phyloP scores from a whole-genome alignment of 768 basidiomycete genomes.

The Dacryopinax primogenitus region DNA sequence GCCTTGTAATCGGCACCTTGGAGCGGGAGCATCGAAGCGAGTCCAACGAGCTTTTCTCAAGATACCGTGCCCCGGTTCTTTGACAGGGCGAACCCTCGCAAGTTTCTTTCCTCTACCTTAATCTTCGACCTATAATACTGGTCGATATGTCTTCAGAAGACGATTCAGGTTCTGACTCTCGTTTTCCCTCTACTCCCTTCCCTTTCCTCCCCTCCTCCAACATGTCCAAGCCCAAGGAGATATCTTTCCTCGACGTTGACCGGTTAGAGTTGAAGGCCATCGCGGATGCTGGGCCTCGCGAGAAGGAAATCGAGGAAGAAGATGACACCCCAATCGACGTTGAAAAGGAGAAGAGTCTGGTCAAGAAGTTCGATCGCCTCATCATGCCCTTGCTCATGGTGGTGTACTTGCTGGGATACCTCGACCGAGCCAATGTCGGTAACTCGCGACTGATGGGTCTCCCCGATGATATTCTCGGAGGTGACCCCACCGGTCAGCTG shows the following conservation, averaged over 20 bases:
- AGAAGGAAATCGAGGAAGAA: background rate
- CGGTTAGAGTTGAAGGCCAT: slow-evolving; percentile 5
- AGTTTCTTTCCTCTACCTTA: background rate
- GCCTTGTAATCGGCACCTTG: no score
- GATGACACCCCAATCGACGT: background rate
- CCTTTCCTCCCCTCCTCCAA: background rate
- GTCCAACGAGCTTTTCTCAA: background rate
- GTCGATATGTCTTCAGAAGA: background rate
- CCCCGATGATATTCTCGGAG: slow-evolving; percentile 5
- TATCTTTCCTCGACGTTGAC: slow-evolving; percentile 7
- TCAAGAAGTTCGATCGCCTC: slow-evolving; percentile 3
- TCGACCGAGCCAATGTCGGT: background rate
- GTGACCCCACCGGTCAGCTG: background rate
- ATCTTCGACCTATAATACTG: background rate
- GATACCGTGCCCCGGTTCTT: slow-evolving; percentile 8
- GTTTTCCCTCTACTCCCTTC: background rate
- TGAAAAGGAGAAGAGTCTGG: background rate
- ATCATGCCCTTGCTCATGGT: slow-evolving; percentile 8
- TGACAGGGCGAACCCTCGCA: background rate
- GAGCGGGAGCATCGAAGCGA: background rate
- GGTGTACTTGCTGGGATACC: background rate
- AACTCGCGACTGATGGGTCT: slow-evolving; percentile 9
- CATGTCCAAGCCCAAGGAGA: slow-evolving; percentile 8
- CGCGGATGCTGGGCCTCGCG: background rate
- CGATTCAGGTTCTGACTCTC: background rate